These are phyloP conservation scores for Podaxis sp. DNA, from an alignment of 768 basidiomycete species.

Conservation along the genomic window DNA sequence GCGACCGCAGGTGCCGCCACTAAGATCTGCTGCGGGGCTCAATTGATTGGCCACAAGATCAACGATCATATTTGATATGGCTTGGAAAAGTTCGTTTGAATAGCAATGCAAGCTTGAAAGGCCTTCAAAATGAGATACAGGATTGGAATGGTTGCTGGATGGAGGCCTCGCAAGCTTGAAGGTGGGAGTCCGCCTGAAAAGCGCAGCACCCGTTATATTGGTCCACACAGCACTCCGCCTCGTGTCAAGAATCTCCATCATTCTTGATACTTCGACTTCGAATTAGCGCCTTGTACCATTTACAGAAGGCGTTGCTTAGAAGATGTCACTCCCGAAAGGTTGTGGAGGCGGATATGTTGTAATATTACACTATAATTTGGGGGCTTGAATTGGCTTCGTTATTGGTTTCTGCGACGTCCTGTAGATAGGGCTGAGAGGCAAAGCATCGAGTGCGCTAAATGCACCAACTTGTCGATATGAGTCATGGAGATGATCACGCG, in stretches of 20 bases:
- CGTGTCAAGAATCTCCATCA: neutral
- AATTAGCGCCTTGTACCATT: constrained; percentile 5
- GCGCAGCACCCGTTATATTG: neutral
- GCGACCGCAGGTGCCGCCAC: neutral
- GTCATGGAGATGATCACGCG: too few species aligned
- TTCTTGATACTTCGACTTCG: constrained; percentile 14
- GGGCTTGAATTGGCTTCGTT: neutral
- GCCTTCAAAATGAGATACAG: neutral
- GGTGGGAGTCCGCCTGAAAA: neutral
- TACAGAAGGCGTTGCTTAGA: neutral
- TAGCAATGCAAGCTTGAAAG: neutral
- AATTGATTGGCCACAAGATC: neutral
- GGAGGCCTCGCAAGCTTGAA: constrained; percentile 3
- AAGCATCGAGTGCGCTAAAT: too few species aligned
- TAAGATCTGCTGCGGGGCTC: neutral
- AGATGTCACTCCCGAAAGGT: neutral
- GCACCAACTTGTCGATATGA: too few species aligned
- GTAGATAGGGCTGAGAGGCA: neutral
- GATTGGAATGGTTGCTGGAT: neutral
- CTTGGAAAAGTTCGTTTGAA: neutral
- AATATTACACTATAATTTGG: neutral
- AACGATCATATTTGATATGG: neutral
- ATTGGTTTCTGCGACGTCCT: neutral
- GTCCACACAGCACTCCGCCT: neutral
- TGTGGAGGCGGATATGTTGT: constrained; percentile 4